Conservation (phyloP, 345 rosid genomes). For the Sisymbrium irio region DNA sequence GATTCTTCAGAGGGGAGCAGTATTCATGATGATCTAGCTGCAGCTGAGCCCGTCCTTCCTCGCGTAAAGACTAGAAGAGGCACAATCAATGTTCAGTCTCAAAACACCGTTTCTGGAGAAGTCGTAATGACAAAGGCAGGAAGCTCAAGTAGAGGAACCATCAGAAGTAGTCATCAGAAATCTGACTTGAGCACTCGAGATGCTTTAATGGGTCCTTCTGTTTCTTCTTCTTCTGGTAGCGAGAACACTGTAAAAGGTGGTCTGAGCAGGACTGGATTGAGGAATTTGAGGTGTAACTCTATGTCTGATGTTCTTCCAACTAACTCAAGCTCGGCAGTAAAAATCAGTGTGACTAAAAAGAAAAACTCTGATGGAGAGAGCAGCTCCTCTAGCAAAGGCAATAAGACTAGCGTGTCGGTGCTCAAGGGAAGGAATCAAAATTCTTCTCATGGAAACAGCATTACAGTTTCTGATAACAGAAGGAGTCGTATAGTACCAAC, state of each 20-base stretch:
- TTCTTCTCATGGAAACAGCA: conserved; percentile 44
- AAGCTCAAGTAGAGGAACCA: conserved; percentile 50
- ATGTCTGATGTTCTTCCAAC: conserved; percentile 45
- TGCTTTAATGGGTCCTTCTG: conserved; percentile 1
- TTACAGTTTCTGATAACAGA: conserved; percentile 62
- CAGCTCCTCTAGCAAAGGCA: conserved; percentile 60
- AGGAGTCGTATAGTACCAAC: conserved; percentile 45
- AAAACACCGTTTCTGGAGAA: conserved; percentile 26
- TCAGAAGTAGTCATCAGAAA: conserved; percentile 39
- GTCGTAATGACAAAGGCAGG: conserved; percentile 37
- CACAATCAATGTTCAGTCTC: conserved; percentile 13
- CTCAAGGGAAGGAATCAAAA: conserved; percentile 40
- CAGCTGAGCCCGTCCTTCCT: not conserved
- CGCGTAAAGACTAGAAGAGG: conserved; percentile 22
- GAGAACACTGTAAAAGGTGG: conserved; percentile 38
- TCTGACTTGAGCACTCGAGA: conserved; percentile 39
- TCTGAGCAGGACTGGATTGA: conserved; percentile 46
- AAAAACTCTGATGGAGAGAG: conserved; percentile 59
- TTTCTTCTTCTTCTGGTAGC: conserved; percentile 46
- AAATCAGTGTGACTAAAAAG: conserved; percentile 43
- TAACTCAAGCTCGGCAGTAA: conserved; percentile 42
- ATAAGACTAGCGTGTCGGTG: conserved; percentile 45
- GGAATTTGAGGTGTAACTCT: conserved; percentile 58
- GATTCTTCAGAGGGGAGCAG: conserved; percentile 68
- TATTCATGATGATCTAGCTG: conserved; percentile 41